Evolutionary conservation across 2,329 filamentous ascomycete species (phyloP).

Genomic region (Calonectria hongkongensis): DNA sequence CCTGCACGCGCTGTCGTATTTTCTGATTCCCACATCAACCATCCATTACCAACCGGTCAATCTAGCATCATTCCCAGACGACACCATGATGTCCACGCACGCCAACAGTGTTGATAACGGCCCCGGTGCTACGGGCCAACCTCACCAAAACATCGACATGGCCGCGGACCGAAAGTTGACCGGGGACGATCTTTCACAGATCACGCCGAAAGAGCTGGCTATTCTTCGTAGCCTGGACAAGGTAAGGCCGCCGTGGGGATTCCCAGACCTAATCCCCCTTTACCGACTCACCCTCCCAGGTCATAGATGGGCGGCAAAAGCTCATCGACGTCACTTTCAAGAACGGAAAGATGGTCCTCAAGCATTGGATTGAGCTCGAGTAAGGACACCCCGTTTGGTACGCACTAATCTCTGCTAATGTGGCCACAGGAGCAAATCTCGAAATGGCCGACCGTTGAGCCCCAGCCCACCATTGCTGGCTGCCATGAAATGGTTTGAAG

Average conservation of each 20-base stretch:
- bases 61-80: background rate
- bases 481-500: background rate
- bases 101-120: background rate
- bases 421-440: background rate
- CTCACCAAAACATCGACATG: background rate
- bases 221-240: background rate
- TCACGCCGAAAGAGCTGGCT: background rate
- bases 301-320: background rate
- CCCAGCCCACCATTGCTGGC: background rate
- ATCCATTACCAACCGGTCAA: background rate
- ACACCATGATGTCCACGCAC: background rate
- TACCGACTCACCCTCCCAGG: background rate
- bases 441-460: background rate
- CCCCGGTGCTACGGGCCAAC: background rate
- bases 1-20: background rate
- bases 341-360: slow-evolving; percentile 1
- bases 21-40: background rate
- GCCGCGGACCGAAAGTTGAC: background rate
- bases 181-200: background rate
- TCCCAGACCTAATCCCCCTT: background rate
- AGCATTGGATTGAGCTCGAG: background rate
- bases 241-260: background rate
- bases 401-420: background rate
- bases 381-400: background rate
- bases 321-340: background rate